phyloP scores from a whole-genome alignment of 169 alveolate genomes.

The Plasmodium vivax region DNA sequence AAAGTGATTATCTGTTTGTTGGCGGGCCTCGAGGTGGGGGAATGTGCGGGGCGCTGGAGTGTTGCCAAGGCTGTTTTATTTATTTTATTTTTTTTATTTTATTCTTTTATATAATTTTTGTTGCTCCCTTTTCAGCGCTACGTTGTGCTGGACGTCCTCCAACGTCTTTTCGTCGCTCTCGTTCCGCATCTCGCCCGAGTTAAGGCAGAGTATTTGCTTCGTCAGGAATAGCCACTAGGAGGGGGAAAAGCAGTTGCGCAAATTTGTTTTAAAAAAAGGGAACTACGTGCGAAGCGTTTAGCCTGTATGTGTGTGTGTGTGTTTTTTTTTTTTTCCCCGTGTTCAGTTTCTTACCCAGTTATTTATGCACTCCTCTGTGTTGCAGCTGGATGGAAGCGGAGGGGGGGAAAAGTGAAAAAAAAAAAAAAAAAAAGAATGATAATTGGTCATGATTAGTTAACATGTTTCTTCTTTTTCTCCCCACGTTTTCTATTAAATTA shows the following conservation, averaged over 20 bases:
- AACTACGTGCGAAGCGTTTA: background rate
- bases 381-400: conserved; percentile 4
- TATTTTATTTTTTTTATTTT: background rate
- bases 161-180: conserved; percentile 56
- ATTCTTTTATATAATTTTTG: background rate
- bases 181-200: conserved; percentile 52
- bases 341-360: conserved; percentile 32
- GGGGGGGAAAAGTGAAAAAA: background rate
- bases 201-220: conserved; percentile 67
- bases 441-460: background rate
- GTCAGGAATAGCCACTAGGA: conserved; percentile 61
- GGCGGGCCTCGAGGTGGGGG: background rate
- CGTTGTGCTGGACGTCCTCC: conserved; percentile 52
- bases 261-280: background rate
- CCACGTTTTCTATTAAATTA: background rate
- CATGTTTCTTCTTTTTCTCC: background rate
- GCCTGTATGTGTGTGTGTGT: background rate
- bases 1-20: background rate
- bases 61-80: background rate
- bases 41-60: background rate
- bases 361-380: conserved; percentile 57
- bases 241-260: background rate
- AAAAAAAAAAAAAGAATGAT: background rate
- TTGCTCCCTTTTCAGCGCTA: background rate
- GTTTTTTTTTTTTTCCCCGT: background rate